Conservation (phyloP, 2,329 filamentous ascomycete genomes). For the Clonostachys rosea region DNA sequence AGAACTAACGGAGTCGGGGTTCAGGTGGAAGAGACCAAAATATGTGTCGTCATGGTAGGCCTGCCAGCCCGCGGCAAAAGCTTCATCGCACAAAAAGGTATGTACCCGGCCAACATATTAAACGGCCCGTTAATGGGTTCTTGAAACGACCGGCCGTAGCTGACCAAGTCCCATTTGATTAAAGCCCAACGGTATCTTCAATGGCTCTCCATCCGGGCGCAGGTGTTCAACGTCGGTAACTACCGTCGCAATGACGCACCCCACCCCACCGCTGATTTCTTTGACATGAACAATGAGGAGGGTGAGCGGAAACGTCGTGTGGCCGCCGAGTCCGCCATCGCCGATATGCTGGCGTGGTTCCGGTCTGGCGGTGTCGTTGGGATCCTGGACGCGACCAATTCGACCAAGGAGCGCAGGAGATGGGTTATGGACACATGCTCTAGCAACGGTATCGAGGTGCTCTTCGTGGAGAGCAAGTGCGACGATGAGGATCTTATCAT, state of each 20-base stretch:
- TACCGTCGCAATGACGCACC: conserved; percentile 89
- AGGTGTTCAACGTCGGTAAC: conserved; percentile 95
- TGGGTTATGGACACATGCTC: conserved; percentile 86
- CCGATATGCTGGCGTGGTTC: conserved; percentile 96
- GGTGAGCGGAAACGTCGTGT: conserved; percentile 84
- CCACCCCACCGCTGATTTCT: conserved; percentile 90
- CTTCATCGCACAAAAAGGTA: conserved; percentile 95
- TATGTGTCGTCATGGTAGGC: conserved; percentile 98
- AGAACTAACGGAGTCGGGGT: conserved; percentile 63
- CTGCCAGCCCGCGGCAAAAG: conserved; percentile 94
- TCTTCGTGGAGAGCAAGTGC: conserved; percentile 97
- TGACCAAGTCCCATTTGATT: conserved; percentile 4
- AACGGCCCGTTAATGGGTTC: neutral
- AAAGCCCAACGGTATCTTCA: conserved; percentile 87
- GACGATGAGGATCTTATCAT: conserved; percentile 95
- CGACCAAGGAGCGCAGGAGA: conserved; percentile 79
- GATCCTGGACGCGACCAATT: conserved; percentile 95
- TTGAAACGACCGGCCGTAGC: neutral
- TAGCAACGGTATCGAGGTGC: conserved; percentile 74
- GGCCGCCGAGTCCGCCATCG: conserved; percentile 86
- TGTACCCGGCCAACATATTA: conserved; percentile 12
- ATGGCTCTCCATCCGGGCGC: conserved; percentile 91
- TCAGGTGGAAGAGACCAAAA: conserved; percentile 91
- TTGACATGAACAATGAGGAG: conserved; percentile 84
- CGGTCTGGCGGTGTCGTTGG: conserved; percentile 80